A percentile compares a stretch with the other conserved stretches of the same genome.
Conservation (phyloP, 2,329 filamentous ascomycete species). For the Verticillium nubilum region DNA sequence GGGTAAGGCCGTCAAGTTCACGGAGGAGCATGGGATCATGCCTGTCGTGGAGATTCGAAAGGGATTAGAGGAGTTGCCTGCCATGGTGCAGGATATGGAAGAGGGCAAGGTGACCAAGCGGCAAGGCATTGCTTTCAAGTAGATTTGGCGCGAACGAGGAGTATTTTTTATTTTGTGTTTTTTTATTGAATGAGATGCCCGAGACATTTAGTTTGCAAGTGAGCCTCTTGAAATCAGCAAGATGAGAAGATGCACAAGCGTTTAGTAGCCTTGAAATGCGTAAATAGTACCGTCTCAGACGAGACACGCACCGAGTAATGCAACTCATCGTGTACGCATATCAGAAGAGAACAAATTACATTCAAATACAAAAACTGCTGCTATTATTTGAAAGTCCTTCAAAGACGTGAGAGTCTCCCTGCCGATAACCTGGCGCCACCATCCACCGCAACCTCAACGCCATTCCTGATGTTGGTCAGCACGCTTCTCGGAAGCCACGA, state of each 20-base stretch:
- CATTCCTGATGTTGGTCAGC: constrained; percentile 19
- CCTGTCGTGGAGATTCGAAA: constrained; percentile 29
- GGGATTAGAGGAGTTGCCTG: constrained; percentile 29
- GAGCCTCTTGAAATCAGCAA: no score
- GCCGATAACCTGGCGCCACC: constrained; percentile 22
- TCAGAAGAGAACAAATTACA: no score
- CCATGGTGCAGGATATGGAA: constrained; percentile 32
- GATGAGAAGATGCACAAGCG: no score
- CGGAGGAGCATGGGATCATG: constrained; percentile 32
- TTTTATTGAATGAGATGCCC: no score
- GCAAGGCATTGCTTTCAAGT: constrained; percentile 28
- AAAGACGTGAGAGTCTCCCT: constrained; percentile 21
- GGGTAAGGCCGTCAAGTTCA: constrained; percentile 36
- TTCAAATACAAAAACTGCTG: no score
- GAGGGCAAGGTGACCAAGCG: constrained; percentile 27
- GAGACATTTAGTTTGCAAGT: no score
- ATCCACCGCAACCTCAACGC: constrained; percentile 28
- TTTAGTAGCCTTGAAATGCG: no score
- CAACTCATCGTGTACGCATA: no score
- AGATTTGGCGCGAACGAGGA: neutral
- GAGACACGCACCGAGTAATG: no score
- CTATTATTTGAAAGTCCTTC: no score
- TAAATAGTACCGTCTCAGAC: no score
- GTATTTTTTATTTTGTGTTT: neutral
- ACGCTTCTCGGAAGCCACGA: constrained; percentile 1